These are phyloP conservation scores for Epichloe hybrida DNA, from an alignment of 2,329 filamentous ascomycete species.

Conservation along the genomic window DNA sequence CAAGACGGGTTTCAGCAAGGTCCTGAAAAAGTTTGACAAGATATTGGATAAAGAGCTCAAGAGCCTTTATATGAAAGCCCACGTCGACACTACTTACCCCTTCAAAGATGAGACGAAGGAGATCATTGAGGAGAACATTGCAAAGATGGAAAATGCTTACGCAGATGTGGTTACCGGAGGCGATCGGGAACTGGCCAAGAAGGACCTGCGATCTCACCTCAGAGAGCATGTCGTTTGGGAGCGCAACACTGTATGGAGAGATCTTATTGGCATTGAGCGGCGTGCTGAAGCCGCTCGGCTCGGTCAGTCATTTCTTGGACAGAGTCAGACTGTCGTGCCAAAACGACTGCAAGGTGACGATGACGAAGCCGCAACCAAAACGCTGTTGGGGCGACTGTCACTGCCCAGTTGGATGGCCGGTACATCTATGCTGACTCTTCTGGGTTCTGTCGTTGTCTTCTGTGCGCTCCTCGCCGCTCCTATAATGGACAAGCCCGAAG, in stretches of 20 bases:
- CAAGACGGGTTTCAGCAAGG: slow-evolving; percentile 90
- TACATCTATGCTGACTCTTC: slow-evolving; percentile 63
- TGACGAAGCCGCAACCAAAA: slow-evolving; percentile 42
- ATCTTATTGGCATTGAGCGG: slow-evolving; percentile 95
- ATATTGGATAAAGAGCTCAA: slow-evolving; percentile 75
- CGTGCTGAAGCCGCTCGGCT: slow-evolving; percentile 90
- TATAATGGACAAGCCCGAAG: slow-evolving; percentile 74
- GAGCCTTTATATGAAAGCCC: slow-evolving; percentile 56
- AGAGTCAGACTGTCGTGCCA: slow-evolving; percentile 52
- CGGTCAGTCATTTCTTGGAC: slow-evolving; percentile 70
- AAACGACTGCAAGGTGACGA: slow-evolving; percentile 78
- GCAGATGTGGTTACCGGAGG: slow-evolving; percentile 71
- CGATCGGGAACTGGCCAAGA: slow-evolving; percentile 61
- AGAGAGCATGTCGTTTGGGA: slow-evolving; percentile 98
- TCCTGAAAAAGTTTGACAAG: slow-evolving; percentile 98
- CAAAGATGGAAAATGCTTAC: slow-evolving; percentile 65
- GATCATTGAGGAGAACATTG: slow-evolving; percentile 57
- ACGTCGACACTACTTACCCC: slow-evolving; percentile 67
- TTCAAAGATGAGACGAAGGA: slow-evolving; percentile 64
- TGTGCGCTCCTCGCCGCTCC: slow-evolving; percentile 59
- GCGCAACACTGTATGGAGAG: slow-evolving; percentile 94
- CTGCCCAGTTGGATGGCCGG: slow-evolving; percentile 76
- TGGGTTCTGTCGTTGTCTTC: slow-evolving; percentile 62
- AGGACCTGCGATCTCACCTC: slow-evolving; percentile 79
- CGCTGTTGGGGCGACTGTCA: slow-evolving; percentile 64